phyloP scores from a whole-genome alignment of 345 rosid species.

The Arabis hirsuta region DNA sequence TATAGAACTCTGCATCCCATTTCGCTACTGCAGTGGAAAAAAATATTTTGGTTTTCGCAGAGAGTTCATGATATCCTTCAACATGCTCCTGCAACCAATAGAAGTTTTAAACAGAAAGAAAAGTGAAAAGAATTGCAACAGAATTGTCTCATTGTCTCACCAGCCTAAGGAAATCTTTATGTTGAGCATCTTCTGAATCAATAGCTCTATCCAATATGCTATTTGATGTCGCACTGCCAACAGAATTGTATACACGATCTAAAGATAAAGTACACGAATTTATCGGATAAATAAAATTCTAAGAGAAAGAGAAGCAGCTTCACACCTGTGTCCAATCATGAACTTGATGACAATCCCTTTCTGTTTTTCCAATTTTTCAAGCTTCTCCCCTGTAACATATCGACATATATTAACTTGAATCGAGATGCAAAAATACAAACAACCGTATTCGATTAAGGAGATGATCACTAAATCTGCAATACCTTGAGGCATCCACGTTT shows the following conservation, averaged over 20 bases:
- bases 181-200: conserved; percentile 94
- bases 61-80: conserved; percentile 97
- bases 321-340: conserved; percentile 99
- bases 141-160: conserved; percentile 45
- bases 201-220: conserved; percentile 96
- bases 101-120: background rate
- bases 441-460: background rate
- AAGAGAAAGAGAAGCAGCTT: conserved; percentile 13
- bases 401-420: background rate
- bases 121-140: background rate
- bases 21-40: conserved; percentile 88
- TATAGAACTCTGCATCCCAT: conserved; percentile 95
- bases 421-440: background rate
- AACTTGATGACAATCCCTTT: conserved; percentile 89
- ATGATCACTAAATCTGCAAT: background rate
- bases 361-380: conserved; percentile 76
- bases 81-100: conserved; percentile 72
- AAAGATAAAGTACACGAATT: background rate
- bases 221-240: conserved; percentile 87
- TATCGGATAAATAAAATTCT: background rate
- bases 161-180: conserved; percentile 96
- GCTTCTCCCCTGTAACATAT: conserved; percentile 68
- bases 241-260: conserved; percentile 23
- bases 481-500: conserved; percentile 99
- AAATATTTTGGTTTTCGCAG: conserved; percentile 95